Evolutionary conservation across 331 rosid genomes (phyloP), one percentile per base, ranked within the genome.

Genomic region (Phaseolus coccineus): DNA sequence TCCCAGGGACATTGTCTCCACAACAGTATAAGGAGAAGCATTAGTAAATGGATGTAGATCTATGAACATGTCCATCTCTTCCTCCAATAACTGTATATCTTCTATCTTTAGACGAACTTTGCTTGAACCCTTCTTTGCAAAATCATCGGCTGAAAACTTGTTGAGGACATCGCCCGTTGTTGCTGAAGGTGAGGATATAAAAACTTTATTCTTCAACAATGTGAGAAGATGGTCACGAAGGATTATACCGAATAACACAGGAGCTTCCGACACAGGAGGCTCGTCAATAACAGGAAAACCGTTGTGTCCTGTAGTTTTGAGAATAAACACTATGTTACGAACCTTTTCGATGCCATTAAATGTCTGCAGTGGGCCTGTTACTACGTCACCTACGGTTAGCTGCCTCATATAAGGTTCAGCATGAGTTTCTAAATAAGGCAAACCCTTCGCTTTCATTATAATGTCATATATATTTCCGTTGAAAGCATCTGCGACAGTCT

Each of bases 331-430:
- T 65, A 96, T 87, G 77, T 90, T 85, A 27, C 93, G 71, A 56
- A 96, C 99, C 81, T 88, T 93, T 90, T 96, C 99, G 9, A 93
- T 66, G 73, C 98, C 99, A 50, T 85, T 79, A 15, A 96, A 93
- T 30, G 89, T 69, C 87, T 90, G 97, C 15, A 91, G 96, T 2
- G 99, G 99, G 15, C 99, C 96, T 14, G 88, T 90, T 79, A 91
- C 92, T 13, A 96, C 88, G 33, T 93, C 96, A 0, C 84, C 75
- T 25, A 93, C 99, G 2, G 92, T 88, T 78, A 96, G 84, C 84
- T 91, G 99, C 85, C 98, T 87, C 97, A 89, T 93, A 67, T 90
- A 96, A 16, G 98, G 95, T 82, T 96, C 99, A 31, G 88, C 97
- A 69, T 91, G 97, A 77, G 82, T 79, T 85, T 85, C 89, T 19